phyloP scores from a whole-genome alignment of 441 rosid genomes.

The Populus hybrid region DNA sequence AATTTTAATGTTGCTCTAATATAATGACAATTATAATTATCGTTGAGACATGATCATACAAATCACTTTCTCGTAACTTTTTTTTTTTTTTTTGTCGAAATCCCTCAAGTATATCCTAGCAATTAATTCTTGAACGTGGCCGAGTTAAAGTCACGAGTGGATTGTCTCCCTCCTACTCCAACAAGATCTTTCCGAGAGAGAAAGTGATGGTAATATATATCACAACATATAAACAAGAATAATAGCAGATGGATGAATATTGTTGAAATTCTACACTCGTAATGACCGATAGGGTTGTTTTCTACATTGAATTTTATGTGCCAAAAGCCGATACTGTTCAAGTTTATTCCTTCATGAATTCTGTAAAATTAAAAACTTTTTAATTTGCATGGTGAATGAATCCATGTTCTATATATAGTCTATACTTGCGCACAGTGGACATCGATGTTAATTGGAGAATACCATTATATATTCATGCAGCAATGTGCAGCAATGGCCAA shows the following conservation, averaged over 20 bases:
- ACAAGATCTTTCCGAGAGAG: conserved; percentile 23
- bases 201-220: conserved; percentile 12
- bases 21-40: too few relatives aligned
- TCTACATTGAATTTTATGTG: background rate
- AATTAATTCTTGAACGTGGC: conserved; percentile 32
- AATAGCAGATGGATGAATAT: background rate
- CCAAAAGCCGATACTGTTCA: background rate
- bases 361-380: background rate
- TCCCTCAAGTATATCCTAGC: conserved; percentile 15
- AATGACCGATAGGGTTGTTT: background rate
- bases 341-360: background rate
- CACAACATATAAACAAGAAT: background rate
- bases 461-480: too few relatives aligned
- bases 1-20: too few relatives aligned
- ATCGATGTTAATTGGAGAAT: background rate
- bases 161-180: conserved; percentile 38
- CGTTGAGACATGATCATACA: too few relatives aligned
- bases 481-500: too few relatives aligned
- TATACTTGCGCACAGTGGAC: background rate
- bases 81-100: background rate
- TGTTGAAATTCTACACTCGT: background rate
- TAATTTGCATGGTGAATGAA: background rate
- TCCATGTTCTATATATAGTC: background rate
- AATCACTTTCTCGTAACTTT: too few relatives aligned
- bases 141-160: conserved; percentile 30